A percentile compares a stretch with the other conserved stretches of the same genome.
Conservation (phyloP, 169 alveolate species). For the Neospora caninum region DNA sequence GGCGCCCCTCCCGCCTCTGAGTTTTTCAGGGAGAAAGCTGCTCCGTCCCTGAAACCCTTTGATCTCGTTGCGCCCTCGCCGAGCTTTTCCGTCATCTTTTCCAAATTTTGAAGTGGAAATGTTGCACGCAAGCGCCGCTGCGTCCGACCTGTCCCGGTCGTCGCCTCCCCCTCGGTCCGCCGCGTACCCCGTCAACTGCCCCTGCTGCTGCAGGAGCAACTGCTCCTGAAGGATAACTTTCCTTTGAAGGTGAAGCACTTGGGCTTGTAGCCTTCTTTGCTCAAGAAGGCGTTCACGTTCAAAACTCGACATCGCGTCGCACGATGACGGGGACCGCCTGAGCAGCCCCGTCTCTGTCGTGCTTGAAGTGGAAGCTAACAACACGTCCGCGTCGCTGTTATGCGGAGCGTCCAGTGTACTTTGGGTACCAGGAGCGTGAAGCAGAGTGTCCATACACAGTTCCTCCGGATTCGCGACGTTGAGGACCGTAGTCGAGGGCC, state of each 20-base stretch:
- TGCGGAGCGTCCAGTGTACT: neutral
- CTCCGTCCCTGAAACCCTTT: neutral
- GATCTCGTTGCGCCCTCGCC: neutral
- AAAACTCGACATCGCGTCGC: neutral
- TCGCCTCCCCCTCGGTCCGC: neutral
- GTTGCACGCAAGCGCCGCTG: neutral
- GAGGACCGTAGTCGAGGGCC: neutral
- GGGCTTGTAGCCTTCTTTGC: neutral
- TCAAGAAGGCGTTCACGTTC: slow-evolving; percentile 1
- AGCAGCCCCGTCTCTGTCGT: neutral
- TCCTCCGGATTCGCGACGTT: neutral
- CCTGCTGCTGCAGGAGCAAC: slow-evolving; percentile 23
- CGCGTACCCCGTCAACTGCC: neutral
- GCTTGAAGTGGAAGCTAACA: neutral
- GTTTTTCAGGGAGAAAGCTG: neutral
- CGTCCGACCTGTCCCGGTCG: neutral
- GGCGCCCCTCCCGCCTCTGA: neutral
- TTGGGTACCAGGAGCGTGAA: neutral
- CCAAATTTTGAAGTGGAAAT: neutral
- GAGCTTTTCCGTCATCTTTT: neutral
- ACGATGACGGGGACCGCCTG: neutral
- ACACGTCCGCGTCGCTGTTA: neutral
- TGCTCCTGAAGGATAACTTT: slow-evolving; percentile 24
- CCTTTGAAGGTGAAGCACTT: slow-evolving; percentile 11
- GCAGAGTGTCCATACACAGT: neutral